These are phyloP conservation scores for Trichosanthes truncata DNA, from an alignment of 306 rosid genomes.

Conservation along the genomic window DNA sequence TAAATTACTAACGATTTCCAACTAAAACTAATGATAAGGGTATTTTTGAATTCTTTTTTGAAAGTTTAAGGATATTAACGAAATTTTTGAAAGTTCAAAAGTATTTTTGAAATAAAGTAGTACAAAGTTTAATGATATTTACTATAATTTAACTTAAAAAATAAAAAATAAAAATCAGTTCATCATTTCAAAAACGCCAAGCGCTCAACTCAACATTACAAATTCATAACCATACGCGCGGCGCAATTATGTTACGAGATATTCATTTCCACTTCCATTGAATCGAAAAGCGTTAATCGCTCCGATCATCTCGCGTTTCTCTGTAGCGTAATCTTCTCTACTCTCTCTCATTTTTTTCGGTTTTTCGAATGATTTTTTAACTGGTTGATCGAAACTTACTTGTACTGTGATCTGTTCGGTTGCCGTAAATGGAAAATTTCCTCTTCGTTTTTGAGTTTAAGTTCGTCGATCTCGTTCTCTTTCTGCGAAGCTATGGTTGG, in stretches of 20 bases:
- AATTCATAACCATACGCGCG: not conserved
- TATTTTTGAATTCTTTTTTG: no score
- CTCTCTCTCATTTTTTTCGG: not conserved
- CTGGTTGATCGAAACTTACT: not conserved
- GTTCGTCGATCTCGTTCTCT: not conserved
- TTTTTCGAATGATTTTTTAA: not conserved
- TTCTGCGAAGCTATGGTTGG: not conserved
- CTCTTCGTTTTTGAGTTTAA: not conserved
- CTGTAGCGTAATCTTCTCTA: not conserved
- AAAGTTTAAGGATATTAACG: no score
- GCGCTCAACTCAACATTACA: no score
- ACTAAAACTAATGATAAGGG: no score
- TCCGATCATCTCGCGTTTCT: not conserved
- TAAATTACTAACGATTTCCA: no score
- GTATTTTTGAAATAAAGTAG: no score
- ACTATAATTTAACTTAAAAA: no score
- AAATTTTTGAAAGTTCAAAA: no score
- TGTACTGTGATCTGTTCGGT: not conserved
- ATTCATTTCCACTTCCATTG: not conserved
- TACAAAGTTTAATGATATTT: no score
- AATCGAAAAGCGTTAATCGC: not conserved
- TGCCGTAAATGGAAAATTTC: not conserved
- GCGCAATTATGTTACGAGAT: not conserved
- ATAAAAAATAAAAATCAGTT: no score
- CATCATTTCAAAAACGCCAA: no score